phyloP scores from a whole-genome alignment of 768 basidiomycete species.

The Termitomyces sp. region DNA sequence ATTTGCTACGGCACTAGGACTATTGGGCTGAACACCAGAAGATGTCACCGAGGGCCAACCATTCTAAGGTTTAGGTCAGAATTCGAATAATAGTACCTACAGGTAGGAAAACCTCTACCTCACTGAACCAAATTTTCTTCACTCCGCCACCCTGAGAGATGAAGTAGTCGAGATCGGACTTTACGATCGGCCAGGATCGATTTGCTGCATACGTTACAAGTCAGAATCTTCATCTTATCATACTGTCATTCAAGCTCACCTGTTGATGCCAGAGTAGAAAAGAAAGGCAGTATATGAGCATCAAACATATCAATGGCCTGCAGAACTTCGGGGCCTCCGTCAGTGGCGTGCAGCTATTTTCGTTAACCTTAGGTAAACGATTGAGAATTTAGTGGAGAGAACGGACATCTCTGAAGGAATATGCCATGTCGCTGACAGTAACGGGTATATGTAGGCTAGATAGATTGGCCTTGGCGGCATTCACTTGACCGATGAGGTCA shows the following conservation, averaged over 20 bases:
- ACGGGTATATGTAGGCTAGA: slow-evolving; percentile 55
- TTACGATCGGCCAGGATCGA: slow-evolving; percentile 58
- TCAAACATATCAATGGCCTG: slow-evolving; percentile 60
- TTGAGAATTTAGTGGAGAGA: neutral
- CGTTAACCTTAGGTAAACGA: neutral
- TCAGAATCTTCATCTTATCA: neutral
- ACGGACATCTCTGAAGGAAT: slow-evolving; percentile 43
- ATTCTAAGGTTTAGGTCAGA: slow-evolving; percentile 37
- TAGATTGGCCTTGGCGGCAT: slow-evolving; percentile 41
- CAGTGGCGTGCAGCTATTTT: slow-evolving; percentile 31
- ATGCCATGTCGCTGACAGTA: slow-evolving; percentile 64
- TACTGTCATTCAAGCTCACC: slow-evolving; percentile 27
- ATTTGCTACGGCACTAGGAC: slow-evolving; percentile 51
- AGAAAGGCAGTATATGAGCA: slow-evolving; percentile 70
- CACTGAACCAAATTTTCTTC: slow-evolving; percentile 73
- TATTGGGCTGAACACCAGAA: slow-evolving; percentile 59
- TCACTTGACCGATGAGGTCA: slow-evolving; percentile 47
- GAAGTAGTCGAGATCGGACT: slow-evolving; percentile 62
- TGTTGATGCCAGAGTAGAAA: slow-evolving; percentile 48
- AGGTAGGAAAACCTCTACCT: slow-evolving; percentile 34
- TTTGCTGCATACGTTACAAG: slow-evolving; percentile 31
- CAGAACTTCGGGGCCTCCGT: slow-evolving; percentile 49
- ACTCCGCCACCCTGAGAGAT: slow-evolving; percentile 46
- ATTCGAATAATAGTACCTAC: neutral
- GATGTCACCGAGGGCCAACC: slow-evolving; percentile 74